Base-by-base conservation (phyloP, 2,329 filamentous ascomycete species). In the Hypoxylon sp. region DNA sequence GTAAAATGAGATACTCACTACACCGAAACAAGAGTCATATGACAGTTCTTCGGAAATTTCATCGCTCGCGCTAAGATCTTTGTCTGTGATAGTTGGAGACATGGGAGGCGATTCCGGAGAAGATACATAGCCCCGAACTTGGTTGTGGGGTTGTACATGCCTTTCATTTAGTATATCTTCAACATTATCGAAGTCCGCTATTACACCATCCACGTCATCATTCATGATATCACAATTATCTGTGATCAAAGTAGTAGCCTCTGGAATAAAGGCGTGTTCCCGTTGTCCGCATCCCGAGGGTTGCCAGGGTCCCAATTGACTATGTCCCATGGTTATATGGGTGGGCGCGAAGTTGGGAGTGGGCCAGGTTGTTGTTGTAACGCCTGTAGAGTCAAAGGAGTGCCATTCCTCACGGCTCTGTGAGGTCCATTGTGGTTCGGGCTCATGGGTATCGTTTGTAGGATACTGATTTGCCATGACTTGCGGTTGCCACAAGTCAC, bases 21-120 rank as follows among this genome's bases (percentile, higher is more conserved):
- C 29, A 21, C 65, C 65, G 42, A 67, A 67, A 39, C 65, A 67
- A 27, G 50, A 52, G 21, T 67, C 60, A 42, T 48, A 64, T 17
- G 15, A 29, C 3, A 31, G 3, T 46, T n/a, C n/a, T 2, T 52
- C 5, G 21, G 31, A 7, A 21, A 3, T 39, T 59, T 35, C n/a
- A 24, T 19, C 13, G 19, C 19, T 47, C 15, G 21, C 24, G 21
- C 31, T 6, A 5, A 21, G 10, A 15, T 47, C 44, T 11, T 6
- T 37, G 21, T 39, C 10, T 2, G 13, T 55, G 8, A 27, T 39
- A 37, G 21, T 10, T 6, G 24, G 54, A 24, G n/a, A n/a, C n/a
- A 21, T 21, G 11, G 50, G 6, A 39, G 31, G 32, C 1, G 42
- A 19, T 5, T 11, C 19, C n/a, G 44, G 10, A 19, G 50, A 32